Percentiles rank a stretch among this genome's conserved stretches.
These are phyloP conservation scores for Pigoraptor vietnamica DNA, from an alignment of 78 protist genomes.

Conservation along the genomic window DNA sequence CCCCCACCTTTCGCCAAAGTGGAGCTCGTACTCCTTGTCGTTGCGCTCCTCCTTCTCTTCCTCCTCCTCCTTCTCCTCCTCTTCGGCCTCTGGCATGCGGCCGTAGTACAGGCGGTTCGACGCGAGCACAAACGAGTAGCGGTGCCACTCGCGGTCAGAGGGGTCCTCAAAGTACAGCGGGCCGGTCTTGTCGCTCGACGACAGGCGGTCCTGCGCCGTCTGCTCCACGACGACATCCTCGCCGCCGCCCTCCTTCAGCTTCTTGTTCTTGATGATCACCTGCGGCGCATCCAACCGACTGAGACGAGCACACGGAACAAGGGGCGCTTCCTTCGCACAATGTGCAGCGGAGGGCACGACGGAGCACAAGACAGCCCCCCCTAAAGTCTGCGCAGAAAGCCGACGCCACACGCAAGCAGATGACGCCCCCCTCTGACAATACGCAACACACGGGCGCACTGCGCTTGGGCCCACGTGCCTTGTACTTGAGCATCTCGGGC, in stretches of 20 bases:
- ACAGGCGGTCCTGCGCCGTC: background rate
- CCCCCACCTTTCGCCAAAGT: background rate
- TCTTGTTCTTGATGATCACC: conserved; percentile 20
- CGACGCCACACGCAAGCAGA: too few relatives aligned
- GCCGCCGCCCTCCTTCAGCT: conserved; percentile 1
- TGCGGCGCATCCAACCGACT: too few relatives aligned
- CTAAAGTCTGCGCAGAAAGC: too few relatives aligned
- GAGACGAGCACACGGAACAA: too few relatives aligned
- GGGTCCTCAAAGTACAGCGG: background rate
- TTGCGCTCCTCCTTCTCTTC: background rate
- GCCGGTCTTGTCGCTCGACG: background rate
- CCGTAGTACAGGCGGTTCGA: background rate
- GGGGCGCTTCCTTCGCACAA: too few relatives aligned
- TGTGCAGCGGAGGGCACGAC: too few relatives aligned
- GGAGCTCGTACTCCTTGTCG: background rate
- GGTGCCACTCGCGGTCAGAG: background rate
- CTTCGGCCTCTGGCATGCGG: background rate
- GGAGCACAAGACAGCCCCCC: too few relatives aligned
- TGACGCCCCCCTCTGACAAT: too few relatives aligned
- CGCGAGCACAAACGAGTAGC: background rate
- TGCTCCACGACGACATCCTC: background rate
- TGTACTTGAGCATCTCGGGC: background rate
- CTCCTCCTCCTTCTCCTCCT: background rate
- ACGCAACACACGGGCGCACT: too few relatives aligned
- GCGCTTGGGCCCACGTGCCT: too few relatives aligned